Conservation (phyloP, 352 stramenopile genomes). For the Lagenidium sp. region DNA sequence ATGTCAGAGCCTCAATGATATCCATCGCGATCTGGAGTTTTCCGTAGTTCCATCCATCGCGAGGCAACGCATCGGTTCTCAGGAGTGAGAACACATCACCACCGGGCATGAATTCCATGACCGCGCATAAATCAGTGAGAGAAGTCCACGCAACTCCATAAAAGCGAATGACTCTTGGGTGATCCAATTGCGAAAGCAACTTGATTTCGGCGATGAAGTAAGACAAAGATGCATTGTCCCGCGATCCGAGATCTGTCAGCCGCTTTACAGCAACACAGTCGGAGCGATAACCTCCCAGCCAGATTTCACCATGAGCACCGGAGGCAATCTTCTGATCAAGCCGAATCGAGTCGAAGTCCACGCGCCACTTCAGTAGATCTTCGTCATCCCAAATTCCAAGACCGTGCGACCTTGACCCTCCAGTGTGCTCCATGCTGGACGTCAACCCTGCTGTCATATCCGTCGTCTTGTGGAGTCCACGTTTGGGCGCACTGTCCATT, state of each 20-base stretch:
- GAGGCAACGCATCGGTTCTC: not conserved
- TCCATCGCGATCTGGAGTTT: conserved; percentile 50
- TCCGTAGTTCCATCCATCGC: conserved; percentile 20
- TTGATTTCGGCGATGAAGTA: conserved; percentile 19
- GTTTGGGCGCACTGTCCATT: no score
- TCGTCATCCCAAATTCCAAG: conserved; percentile 45
- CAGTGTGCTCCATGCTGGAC: no score
- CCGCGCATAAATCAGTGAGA: conserved; percentile 12
- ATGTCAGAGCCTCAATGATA: conserved; percentile 51
- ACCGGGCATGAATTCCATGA: conserved; percentile 27
- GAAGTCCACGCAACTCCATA: conserved; percentile 25
- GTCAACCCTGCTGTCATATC: no score
- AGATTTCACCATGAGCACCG: conserved; percentile 60
- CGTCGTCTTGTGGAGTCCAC: no score
- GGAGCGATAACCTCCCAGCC: conserved; percentile 53
- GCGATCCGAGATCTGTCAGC: conserved; percentile 21
- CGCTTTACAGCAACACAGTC: conserved; percentile 49
- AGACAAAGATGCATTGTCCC: conserved; percentile 5
- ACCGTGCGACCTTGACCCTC: no score
- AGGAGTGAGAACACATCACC: conserved; percentile 23
- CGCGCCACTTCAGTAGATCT: conserved; percentile 46
- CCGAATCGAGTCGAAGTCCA: conserved; percentile 55
- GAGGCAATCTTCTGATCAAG: conserved; percentile 50
- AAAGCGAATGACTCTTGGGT: conserved; percentile 24
- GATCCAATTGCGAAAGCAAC: conserved; percentile 18